phyloP scores from a whole-genome alignment of 73 alveolate species.

The Tetrahymena borealis region DNA sequence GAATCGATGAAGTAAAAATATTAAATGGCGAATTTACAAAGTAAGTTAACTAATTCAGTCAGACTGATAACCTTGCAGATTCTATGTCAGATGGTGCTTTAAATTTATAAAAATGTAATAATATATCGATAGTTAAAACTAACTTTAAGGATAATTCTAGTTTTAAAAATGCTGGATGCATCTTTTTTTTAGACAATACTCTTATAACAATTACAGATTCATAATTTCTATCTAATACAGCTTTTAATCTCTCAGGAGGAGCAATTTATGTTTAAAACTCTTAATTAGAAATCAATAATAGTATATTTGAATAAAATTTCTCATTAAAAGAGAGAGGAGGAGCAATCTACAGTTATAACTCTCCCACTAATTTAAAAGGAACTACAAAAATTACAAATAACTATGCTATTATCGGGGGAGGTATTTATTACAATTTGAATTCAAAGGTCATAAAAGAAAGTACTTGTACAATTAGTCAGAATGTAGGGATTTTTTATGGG shows the following conservation, averaged over 20 bases:
- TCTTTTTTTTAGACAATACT: neutral
- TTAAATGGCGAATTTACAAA: too few relatives aligned
- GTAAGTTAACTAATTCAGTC: too few relatives aligned
- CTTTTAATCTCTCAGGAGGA: neutral
- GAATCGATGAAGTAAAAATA: too few relatives aligned
- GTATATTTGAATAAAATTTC: neutral
- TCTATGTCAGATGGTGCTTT: too few relatives aligned
- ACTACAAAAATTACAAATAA: neutral
- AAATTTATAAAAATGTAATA: too few relatives aligned
- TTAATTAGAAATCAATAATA: neutral
- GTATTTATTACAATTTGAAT: neutral
- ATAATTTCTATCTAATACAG: neutral
- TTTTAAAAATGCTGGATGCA: neutral
- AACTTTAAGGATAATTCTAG: neutral
- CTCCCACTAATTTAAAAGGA: neutral
- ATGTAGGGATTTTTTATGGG: neutral
- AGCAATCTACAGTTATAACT: neutral
- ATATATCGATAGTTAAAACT: too few relatives aligned
- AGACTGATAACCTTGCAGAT: too few relatives aligned
- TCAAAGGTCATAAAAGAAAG: neutral
- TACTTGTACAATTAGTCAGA: neutral
- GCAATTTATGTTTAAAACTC: neutral
- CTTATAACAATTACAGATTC: neutral
- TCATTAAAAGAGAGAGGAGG: neutral
- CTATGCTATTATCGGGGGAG: neutral